These are phyloP conservation scores for Coleophoma cylindrospora DNA, from an alignment of 2,329 filamentous ascomycete genomes.

Conservation along the genomic window DNA sequence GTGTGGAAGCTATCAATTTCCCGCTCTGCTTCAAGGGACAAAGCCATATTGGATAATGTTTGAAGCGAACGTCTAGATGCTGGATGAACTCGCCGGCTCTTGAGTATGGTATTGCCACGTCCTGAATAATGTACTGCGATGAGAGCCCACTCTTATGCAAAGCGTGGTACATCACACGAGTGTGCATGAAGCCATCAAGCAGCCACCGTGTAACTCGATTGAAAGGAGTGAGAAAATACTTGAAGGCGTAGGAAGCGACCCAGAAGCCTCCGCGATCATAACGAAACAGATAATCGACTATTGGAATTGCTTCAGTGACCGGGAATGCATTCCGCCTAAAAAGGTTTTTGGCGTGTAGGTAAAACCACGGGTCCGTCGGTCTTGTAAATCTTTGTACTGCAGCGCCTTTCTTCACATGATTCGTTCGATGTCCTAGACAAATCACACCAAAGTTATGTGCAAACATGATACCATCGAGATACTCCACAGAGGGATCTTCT, in stretches of 20 bases:
- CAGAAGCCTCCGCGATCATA: constrained; percentile 64
- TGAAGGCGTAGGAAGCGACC: constrained; percentile 57
- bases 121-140: constrained; percentile 55
- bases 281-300: constrained; percentile 51
- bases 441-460: constrained; percentile 41
- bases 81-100: constrained; percentile 43
- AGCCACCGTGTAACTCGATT: constrained; percentile 51
- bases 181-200: constrained; percentile 55
- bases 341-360: constrained; percentile 45
- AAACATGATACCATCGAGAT: constrained; percentile 54
- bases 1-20: constrained; percentile 11
- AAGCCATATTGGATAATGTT: constrained; percentile 41
- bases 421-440: constrained; percentile 43
- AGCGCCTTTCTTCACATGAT: constrained; percentile 20
- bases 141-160: constrained; percentile 52
- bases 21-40: constrained; percentile 40
- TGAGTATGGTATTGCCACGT: constrained; percentile 50
- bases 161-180: constrained; percentile 55
- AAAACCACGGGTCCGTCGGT: constrained; percentile 57
- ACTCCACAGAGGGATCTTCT: constrained; percentile 35
- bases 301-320: constrained; percentile 35
- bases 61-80: constrained; percentile 36
- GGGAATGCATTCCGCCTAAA: constrained; percentile 10
- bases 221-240: constrained; percentile 55
- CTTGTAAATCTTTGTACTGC: constrained; percentile 42